A percentile compares a stretch with the other conserved stretches of the same genome.
Conservation (phyloP, 495 filamentous ascomycete species). For the Trichoderma asperelloides region DNA sequence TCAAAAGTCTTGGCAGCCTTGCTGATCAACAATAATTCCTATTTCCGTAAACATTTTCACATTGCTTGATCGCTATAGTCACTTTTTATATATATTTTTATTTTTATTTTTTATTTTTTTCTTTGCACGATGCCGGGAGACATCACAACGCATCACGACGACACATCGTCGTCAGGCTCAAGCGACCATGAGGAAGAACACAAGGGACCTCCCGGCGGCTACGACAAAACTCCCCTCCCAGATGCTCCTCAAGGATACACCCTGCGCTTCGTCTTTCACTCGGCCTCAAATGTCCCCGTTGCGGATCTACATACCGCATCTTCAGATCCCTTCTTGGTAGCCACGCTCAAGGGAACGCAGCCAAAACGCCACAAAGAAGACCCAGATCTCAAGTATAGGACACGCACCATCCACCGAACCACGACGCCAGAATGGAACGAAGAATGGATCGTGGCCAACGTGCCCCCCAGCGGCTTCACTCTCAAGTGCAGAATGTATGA, state of each 20-base stretch:
- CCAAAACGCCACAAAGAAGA: slow-evolving; percentile 73
- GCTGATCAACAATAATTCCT: background rate
- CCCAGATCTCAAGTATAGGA: slow-evolving; percentile 61
- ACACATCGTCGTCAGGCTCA: background rate
- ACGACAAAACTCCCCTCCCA: slow-evolving; percentile 68
- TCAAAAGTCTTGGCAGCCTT: slow-evolving; percentile 2
- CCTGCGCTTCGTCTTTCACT: slow-evolving; percentile 75
- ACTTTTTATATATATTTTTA: background rate
- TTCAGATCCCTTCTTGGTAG: slow-evolving; percentile 75
- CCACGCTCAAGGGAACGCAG: slow-evolving; percentile 53
- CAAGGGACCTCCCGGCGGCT: slow-evolving; percentile 59
- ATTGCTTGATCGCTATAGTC: background rate
- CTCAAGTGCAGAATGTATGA: slow-evolving; percentile 79
- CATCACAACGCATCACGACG: background rate
- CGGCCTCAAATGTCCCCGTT: slow-evolving; percentile 68
- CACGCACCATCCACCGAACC: slow-evolving; percentile 60
- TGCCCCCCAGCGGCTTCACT: slow-evolving; percentile 67
- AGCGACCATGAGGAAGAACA: background rate
- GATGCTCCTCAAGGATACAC: slow-evolving; percentile 67
- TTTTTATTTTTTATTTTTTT: background rate
- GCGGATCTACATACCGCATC: slow-evolving; percentile 69
- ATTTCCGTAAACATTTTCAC: background rate
- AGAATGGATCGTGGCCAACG: slow-evolving; percentile 80
- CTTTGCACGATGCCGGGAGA: background rate
- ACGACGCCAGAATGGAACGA: slow-evolving; percentile 72